Evolutionary conservation across 2,329 filamentous ascomycete genomes (phyloP).

Genomic region (Clonostachys rosea): DNA sequence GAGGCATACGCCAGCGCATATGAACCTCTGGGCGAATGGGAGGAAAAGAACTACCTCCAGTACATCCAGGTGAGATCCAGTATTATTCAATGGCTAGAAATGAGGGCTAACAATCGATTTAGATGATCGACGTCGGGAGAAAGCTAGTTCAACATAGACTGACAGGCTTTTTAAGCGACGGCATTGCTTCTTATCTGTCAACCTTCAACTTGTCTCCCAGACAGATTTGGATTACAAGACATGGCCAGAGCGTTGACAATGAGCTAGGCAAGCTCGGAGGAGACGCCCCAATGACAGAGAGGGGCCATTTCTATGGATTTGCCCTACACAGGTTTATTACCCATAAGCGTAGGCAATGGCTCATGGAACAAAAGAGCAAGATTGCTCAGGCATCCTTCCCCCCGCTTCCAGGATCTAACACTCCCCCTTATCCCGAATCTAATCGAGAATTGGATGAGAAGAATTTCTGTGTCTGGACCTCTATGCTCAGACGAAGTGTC

Average conservation of each 20-base stretch:
- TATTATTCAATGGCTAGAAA: neutral
- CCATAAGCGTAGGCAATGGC: conserved; percentile 74
- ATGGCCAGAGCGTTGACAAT: conserved; percentile 90
- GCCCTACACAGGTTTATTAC: conserved; percentile 83
- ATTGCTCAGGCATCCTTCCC: conserved; percentile 76
- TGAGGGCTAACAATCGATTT: neutral
- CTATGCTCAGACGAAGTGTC: conserved; percentile 87
- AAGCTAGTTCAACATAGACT: conserved; percentile 91
- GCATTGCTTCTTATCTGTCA: conserved; percentile 89
- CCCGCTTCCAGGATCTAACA: conserved; percentile 86
- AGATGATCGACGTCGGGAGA: conserved; percentile 95
- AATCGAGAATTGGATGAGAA: conserved; percentile 68
- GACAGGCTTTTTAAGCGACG: conserved; percentile 84
- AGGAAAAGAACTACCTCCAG: conserved; percentile 85
- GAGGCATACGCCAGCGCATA: conserved; percentile 93
- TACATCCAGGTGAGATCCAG: conserved; percentile 67
- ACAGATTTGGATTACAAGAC: conserved; percentile 97
- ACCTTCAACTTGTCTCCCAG: conserved; percentile 95
- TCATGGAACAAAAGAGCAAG: conserved; percentile 76
- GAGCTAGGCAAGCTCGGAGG: conserved; percentile 84
- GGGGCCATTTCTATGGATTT: conserved; percentile 73
- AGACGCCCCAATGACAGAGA: conserved; percentile 77
- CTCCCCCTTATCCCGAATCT: conserved; percentile 89
- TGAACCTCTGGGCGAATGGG: conserved; percentile 81
- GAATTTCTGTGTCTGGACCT: conserved; percentile 97